Evolutionary conservation across 2,329 filamentous ascomycete species (phyloP).

Genomic region (Albifimbria verrucaria): DNA sequence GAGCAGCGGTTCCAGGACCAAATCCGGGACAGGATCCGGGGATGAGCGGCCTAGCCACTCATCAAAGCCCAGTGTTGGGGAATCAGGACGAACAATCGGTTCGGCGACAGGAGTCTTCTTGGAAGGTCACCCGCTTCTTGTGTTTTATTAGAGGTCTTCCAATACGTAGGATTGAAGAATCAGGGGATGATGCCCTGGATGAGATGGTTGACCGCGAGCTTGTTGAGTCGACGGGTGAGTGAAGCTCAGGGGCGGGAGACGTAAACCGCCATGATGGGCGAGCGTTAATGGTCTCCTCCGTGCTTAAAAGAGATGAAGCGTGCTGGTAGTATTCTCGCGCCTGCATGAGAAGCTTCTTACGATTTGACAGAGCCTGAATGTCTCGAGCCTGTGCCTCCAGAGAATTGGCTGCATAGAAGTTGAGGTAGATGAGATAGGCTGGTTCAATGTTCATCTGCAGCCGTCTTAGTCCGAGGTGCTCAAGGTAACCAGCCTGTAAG

Average conservation of each 20-base stretch:
- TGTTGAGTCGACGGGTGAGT: slow-evolving; percentile 45
- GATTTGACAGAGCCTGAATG: slow-evolving; percentile 42
- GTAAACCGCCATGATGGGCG: slow-evolving; percentile 38
- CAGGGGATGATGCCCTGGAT: slow-evolving; percentile 23
- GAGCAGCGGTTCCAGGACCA: no score
- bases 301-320: slow-evolving; percentile 44
- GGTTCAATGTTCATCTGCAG: slow-evolving; percentile 41
- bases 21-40: no score
- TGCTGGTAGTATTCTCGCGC: slow-evolving; percentile 49
- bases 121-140: slow-evolving; percentile 39
- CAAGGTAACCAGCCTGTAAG: not conserved
- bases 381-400: slow-evolving; percentile 54
- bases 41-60: slow-evolving; percentile 31
- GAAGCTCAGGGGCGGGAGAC: slow-evolving; percentile 34
- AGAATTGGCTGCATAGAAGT: slow-evolving; percentile 61
- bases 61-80: slow-evolving; percentile 56
- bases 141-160: slow-evolving; percentile 16
- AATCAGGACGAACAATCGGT: slow-evolving; percentile 54
- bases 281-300: slow-evolving; percentile 41
- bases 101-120: slow-evolving; percentile 32
- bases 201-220: slow-evolving; percentile 45
- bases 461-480: not conserved
- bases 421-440: slow-evolving; percentile 54
- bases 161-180: not conserved
- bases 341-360: slow-evolving; percentile 46